These are phyloP conservation scores for Trichoderma reesei DNA, from an alignment of 495 filamentous ascomycete genomes.

Conservation along the genomic window DNA sequence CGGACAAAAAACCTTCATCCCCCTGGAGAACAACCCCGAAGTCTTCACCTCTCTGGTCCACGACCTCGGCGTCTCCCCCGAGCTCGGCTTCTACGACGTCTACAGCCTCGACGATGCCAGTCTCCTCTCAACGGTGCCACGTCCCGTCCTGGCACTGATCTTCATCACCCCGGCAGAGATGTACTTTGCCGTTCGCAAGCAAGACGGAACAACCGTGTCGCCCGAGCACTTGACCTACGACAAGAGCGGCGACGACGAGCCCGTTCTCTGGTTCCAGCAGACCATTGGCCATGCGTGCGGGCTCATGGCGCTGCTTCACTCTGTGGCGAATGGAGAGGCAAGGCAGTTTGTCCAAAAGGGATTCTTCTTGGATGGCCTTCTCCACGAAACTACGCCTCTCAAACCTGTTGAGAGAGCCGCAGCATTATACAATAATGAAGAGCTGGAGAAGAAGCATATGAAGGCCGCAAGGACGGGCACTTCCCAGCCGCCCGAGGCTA, in stretches of 20 bases:
- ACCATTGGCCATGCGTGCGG: conserved; percentile 86
- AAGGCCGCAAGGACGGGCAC: conserved; percentile 59
- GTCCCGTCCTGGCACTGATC: conserved; percentile 63
- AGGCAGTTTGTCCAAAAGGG: conserved; percentile 34
- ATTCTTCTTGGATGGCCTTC: conserved; percentile 32
- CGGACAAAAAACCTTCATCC: conserved; percentile 10
- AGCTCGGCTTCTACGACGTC: conserved; percentile 70
- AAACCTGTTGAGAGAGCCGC: conserved; percentile 50
- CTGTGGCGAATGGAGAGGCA: conserved; percentile 48
- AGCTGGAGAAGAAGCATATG: conserved; percentile 60
- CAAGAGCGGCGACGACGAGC: conserved; percentile 30
- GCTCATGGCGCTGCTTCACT: conserved; percentile 71
- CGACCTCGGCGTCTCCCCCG: conserved; percentile 55
- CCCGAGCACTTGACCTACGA: conserved; percentile 17
- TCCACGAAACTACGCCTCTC: conserved; percentile 35
- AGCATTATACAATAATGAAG: conserved; percentile 58
- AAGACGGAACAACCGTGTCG: conserved; percentile 42
- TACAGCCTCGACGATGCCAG: conserved; percentile 65
- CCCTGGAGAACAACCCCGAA: conserved; percentile 51
- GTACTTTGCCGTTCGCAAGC: conserved; percentile 49
- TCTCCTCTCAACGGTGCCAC: conserved; percentile 60
- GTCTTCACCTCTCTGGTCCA: conserved; percentile 66
- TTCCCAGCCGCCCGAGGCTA: conserved; percentile 44
- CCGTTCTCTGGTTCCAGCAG: conserved; percentile 77
- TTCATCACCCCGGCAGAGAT: conserved; percentile 62